These are phyloP conservation scores for Borovskyia barvae DNA, from an alignment of 208 protist species.

Conservation along the genomic window DNA sequence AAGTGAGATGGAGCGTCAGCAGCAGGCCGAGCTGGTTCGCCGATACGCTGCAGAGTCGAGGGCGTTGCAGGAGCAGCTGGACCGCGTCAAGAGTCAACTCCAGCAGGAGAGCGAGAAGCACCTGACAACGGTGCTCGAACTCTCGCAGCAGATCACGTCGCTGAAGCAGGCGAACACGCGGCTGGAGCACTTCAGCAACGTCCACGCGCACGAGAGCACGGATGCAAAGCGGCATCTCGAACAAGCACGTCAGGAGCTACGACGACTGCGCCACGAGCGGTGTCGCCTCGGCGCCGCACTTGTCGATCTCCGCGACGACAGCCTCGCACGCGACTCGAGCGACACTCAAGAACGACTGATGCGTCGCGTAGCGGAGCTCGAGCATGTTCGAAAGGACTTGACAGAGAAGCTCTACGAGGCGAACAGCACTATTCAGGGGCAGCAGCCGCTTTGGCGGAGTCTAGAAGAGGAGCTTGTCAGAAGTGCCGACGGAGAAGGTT, in stretches of 20 bases:
- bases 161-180: conserved; percentile 20
- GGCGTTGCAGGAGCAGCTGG: conserved; percentile 20
- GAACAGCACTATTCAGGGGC: neutral
- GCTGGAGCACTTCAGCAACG: conserved; percentile 13
- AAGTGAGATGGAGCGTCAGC: conserved; percentile 10
- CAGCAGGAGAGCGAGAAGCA: conserved; percentile 21
- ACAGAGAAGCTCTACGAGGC: neutral
- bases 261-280: conserved; percentile 8
- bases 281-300: conserved; percentile 5
- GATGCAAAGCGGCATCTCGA: conserved; percentile 16
- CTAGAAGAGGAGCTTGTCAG: neutral
- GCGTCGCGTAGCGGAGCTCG: conserved; percentile 11
- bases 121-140: conserved; percentile 14
- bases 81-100: neutral
- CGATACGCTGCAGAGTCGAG: conserved; percentile 20
- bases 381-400: conserved; percentile 4
- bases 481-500: too few relatives aligned
- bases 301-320: conserved; percentile 9
- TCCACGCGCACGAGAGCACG: conserved; percentile 13
- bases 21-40: conserved; percentile 18
- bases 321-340: neutral
- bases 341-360: neutral
- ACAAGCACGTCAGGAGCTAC: conserved; percentile 4
- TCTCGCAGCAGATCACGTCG: conserved; percentile 23
- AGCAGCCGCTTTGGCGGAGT: neutral